phyloP scores from a whole-genome alignment of 2,329 filamentous ascomycete species.

The Calonectria ilicicola region DNA sequence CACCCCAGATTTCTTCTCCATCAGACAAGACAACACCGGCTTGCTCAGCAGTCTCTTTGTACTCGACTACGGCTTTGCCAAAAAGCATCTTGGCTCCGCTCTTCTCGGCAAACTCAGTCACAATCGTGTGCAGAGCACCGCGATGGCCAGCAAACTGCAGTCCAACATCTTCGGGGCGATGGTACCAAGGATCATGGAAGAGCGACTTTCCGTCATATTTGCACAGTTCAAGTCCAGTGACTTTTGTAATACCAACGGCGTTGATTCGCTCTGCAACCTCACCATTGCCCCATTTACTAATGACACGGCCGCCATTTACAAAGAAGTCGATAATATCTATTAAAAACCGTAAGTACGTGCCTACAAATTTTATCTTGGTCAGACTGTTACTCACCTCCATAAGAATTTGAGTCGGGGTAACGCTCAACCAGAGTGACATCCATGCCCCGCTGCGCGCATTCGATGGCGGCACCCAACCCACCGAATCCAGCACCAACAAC shows the following conservation, averaged over 20 bases:
- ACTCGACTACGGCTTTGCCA: constrained; percentile 24
- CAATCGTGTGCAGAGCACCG: constrained; percentile 30
- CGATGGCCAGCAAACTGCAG: constrained; percentile 25
- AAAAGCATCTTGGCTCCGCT: constrained; percentile 28
- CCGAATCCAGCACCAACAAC: constrained; percentile 6
- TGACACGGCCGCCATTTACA: constrained; percentile 30
- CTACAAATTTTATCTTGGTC: too few relatives aligned
- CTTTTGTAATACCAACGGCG: constrained; percentile 5
- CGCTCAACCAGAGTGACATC: constrained; percentile 13
- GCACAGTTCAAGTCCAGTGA: constrained; percentile 19
- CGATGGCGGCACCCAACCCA: constrained; percentile 5
- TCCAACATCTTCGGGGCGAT: constrained; percentile 10
- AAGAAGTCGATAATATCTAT: constrained; percentile 36
- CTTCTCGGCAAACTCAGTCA: constrained; percentile 34
- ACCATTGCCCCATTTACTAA: constrained; percentile 7
- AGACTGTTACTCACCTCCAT: not conserved
- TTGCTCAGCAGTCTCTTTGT: constrained; percentile 19
- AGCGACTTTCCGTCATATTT: constrained; percentile 22
- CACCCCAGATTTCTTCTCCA: constrained; percentile 21
- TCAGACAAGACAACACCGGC: constrained; percentile 23
- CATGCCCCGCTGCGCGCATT: constrained; percentile 10
- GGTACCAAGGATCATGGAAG: constrained; percentile 27
- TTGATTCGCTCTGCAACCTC: not conserved
- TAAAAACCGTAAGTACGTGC: not conserved
- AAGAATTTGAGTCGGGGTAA: constrained; percentile 19